Evolutionary conservation across 176 grass and related monocot species (phyloP).

Genomic region (Oryza glaberrima): DNA sequence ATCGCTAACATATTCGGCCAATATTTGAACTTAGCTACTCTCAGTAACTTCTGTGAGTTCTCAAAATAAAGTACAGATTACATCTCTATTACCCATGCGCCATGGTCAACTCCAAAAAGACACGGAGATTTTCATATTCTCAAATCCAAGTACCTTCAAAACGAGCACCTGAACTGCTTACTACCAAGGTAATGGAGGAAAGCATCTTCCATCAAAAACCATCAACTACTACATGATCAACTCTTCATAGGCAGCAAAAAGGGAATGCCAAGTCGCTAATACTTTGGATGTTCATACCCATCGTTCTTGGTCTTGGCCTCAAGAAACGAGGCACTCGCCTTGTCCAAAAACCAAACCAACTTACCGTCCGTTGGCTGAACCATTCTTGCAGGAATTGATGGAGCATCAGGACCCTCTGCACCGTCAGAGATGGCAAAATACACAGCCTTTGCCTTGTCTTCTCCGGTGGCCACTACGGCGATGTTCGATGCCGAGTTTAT

Average conservation of each 20-base stretch:
- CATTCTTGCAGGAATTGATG: slow-evolving; percentile 58
- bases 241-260: slow-evolving; percentile 43
- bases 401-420: slow-evolving; percentile 19
- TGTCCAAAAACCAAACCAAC: slow-evolving; percentile 71
- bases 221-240: slow-evolving; percentile 37
- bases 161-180: not conserved
- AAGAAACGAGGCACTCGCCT: slow-evolving; percentile 48
- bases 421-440: slow-evolving; percentile 39
- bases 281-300: slow-evolving; percentile 22
- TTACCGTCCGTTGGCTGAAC: slow-evolving; percentile 53
- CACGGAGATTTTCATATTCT: not conserved
- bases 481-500: slow-evolving; percentile 63
- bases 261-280: slow-evolving; percentile 20
- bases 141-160: not conserved
- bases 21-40: slow-evolving; percentile 6
- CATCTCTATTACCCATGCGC: not conserved
- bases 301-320: not conserved
- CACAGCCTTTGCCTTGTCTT: slow-evolving; percentile 55
- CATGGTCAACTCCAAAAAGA: slow-evolving; percentile 12
- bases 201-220: slow-evolving; percentile 12
- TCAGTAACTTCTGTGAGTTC: not conserved
- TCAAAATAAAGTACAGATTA: slow-evolving; percentile 10
- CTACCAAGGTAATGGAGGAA: slow-evolving; percentile 23
- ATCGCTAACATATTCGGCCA: not conserved
- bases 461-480: slow-evolving; percentile 55